Evolutionary conservation across 1,284 basidiomycete species (phyloP), one percentile per base, ranked within the genome.

Genomic region (Macrocybe sp.): DNA sequence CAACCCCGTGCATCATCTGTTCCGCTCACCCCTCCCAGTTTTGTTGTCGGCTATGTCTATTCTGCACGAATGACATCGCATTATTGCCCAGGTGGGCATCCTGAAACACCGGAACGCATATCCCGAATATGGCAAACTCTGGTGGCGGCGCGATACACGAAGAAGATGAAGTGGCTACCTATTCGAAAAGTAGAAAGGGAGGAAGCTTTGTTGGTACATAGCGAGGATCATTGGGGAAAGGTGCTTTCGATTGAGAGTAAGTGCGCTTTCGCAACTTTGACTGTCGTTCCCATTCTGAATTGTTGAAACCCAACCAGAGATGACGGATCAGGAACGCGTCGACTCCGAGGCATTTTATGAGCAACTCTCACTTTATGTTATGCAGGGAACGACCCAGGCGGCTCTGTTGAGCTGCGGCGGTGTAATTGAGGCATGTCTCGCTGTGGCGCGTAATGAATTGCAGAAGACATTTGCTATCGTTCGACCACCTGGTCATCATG

Each of bases 401-500:
- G 95, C 97, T 5, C 76, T 85, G 16, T 68, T 99, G 29, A 96
- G 93, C 49, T 95, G 92, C 58, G 97, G 97, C 1, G 94, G 96
- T 10, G 93, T 95, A 44, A 88, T 99, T 55, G 92, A 97, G 64
- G 89, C 94, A 6, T 83, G 85, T 60, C 73, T 93, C 11, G 85
- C 92, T 1, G 95, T 99, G 28, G 93, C 92, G 35, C 78, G 82
- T 28, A 83, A 85, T 4, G 75, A 84, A 54, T 76, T 98, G 33
- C 78, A 85, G 56, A 98, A 96, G 62, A 79, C 91, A 0, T 90
- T 99, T 60, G 97, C 97, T 1, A 92, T 99, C 55, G 92, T 99
- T 33, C 81, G 97, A 22, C 97, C 97, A 7, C 97, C 97, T 0
- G 97, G 97, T 0, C 97, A 99, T 64, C 97, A 99, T 60, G 96